Evolutionary conservation across 2,329 filamentous ascomycete species (phyloP), one percentile per base, ranked within the genome.

Genomic region (Colletotrichum plurivorum): DNA sequence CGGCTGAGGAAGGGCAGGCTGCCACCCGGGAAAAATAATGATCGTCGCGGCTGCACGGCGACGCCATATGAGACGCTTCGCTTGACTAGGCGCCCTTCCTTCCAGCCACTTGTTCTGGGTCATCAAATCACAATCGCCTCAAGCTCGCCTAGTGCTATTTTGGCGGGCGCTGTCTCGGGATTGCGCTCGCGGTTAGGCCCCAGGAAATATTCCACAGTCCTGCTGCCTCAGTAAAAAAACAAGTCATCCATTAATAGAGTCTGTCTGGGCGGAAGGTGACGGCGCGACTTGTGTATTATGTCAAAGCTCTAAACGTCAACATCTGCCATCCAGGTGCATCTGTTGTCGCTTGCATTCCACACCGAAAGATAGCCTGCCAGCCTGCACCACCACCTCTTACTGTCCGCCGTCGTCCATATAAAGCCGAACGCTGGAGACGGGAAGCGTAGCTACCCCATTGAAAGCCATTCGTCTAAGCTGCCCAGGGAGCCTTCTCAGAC

Each of bases 381-480:
- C 13, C 10, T 43, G 16, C 12, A 13, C 3, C 12, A 13, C 3
- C 3, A n/a, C 7, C 16, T 43, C 6, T 27, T 62, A 54, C 9
- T 39, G 36, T 36, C 49, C 59, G 22, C 41, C 59, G 7, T 63
- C 57, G 13, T 53, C 46, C 69, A 73, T 69, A 54, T 76, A 76
- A 2, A 76, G 52, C 71, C 73, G 73, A 45, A 73, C 63, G 56
- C 73, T 76, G 10, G 74, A 76, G 48, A 74, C 73, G 5, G 76
- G 77, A 45, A 79, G 67, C n/a, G 61, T 48, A 7, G 73, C 69
- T 1, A 75, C 71, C 4, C 75, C 75, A 27, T 77, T 76, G 65
- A 80, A 80, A 12, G 75, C 73, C 58, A 78, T 72, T 15, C 76
- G 75, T 53, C 73, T 76, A 52, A 79, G 66, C 4, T 73, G 71